These are phyloP conservation scores for Pachyrhizus erosus DNA, from an alignment of 306 rosid species.

Conservation along the genomic window DNA sequence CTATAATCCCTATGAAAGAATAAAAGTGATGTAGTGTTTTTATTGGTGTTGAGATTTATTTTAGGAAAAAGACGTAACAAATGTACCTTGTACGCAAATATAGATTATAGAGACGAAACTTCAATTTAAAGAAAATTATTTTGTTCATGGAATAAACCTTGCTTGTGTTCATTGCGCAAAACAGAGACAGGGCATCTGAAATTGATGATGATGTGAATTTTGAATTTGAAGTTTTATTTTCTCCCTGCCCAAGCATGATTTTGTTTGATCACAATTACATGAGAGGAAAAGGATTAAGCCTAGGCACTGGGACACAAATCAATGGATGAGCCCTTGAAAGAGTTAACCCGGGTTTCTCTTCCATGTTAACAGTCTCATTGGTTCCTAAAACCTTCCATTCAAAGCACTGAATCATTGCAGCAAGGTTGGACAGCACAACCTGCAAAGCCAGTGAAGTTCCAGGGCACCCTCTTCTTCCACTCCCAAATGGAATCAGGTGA, in stretches of 20 bases:
- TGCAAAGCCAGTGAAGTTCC: constrained; percentile 80
- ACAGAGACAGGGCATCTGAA: background rate
- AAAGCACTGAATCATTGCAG: constrained; percentile 82
- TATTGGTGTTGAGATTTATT: background rate
- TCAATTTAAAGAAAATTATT: background rate
- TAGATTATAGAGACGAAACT: background rate
- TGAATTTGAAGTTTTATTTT: background rate
- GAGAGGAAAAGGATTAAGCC: constrained; percentile 56
- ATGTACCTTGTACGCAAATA: background rate
- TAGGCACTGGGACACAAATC: constrained; percentile 56
- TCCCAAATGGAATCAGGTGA: constrained; percentile 79
- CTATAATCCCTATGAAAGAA: background rate
- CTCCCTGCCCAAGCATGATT: constrained; percentile 12
- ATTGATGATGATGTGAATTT: background rate
- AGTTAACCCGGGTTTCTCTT: constrained; percentile 69
- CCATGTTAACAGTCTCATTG: constrained; percentile 55
- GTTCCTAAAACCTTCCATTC: constrained; percentile 63
- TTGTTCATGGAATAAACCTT: background rate
- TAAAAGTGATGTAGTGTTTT: background rate
- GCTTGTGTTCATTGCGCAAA: background rate
- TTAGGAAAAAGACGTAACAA: background rate
- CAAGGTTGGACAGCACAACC: constrained; percentile 64
- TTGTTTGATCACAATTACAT: constrained; percentile 20
- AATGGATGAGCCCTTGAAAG: constrained; percentile 71
- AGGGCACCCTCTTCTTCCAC: constrained; percentile 90